Conservation (phyloP, 2,329 filamentous ascomycete species). For the Boeremia lycopersici region DNA sequence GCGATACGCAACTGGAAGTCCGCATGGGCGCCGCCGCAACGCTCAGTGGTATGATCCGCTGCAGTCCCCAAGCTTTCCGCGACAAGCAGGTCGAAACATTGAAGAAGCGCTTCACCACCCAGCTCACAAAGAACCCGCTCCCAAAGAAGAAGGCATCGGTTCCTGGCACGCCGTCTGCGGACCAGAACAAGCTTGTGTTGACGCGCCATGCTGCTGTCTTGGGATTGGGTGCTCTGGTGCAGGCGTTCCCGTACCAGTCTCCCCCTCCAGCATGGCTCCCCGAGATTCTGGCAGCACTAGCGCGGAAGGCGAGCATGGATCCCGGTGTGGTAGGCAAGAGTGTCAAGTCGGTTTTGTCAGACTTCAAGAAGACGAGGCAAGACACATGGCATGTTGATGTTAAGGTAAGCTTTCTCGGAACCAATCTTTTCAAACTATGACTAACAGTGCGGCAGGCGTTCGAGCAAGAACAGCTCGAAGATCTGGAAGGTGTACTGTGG, state of each 20-base stretch:
- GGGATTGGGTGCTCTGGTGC: conserved; percentile 86
- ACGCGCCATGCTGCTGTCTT: conserved; percentile 88
- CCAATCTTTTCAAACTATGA: neutral
- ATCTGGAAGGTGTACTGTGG: conserved; percentile 95
- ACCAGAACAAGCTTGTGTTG: conserved; percentile 77
- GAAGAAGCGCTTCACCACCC: conserved; percentile 77
- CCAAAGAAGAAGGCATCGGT: conserved; percentile 64
- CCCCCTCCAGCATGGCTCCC: conserved; percentile 95
- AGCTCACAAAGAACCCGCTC: conserved; percentile 83
- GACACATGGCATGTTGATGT: conserved; percentile 98
- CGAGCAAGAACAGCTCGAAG: conserved; percentile 88
- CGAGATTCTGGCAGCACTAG: conserved; percentile 84
- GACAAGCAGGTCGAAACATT: conserved; percentile 77
- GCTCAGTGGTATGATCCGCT: conserved; percentile 95
- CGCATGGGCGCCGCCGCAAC: conserved; percentile 91
- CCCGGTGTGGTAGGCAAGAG: conserved; percentile 93
- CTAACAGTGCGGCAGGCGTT: conserved; percentile 65
- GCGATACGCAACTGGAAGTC: conserved; percentile 90
- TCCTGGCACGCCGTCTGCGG: conserved; percentile 71
- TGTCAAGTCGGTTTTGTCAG: conserved; percentile 89
- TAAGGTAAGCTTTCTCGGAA: conserved; percentile 68
- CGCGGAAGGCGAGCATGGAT: conserved; percentile 83
- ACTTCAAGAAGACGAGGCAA: conserved; percentile 99
- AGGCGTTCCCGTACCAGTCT: conserved; percentile 94
- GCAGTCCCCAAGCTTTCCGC: conserved; percentile 81